A percentile compares a stretch with the other conserved stretches of the same genome.
phyloP scores from a whole-genome alignment of 1,284 basidiomycete genomes.

The Ustilago shanxiensis region DNA sequence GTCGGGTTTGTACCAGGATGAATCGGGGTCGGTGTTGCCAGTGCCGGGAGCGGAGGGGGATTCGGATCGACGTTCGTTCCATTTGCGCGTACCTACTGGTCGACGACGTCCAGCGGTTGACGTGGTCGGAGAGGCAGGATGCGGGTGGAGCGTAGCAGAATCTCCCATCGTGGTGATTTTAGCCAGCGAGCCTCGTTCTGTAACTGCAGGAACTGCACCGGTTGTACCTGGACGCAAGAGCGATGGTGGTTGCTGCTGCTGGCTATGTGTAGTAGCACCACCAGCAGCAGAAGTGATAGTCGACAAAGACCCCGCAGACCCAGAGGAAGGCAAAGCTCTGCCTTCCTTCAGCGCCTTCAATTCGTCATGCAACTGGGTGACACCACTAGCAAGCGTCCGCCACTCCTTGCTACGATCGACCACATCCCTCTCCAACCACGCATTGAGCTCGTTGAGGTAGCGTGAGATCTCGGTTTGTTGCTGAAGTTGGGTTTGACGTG shows the following conservation, averaged over 20 bases:
- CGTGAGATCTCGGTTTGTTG: constrained; percentile 64
- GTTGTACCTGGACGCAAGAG: constrained; percentile 22
- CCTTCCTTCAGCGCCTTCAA: constrained; percentile 53
- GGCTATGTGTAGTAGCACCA: background rate
- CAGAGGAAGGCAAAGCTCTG: background rate
- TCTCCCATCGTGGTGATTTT: constrained; percentile 27
- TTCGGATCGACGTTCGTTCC: constrained; percentile 36
- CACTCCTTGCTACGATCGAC: constrained; percentile 62
- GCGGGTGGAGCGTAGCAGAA: constrained; percentile 7
- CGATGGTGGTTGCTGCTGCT: constrained; percentile 12
- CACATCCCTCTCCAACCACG: constrained; percentile 62
- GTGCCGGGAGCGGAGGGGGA: constrained; percentile 16
- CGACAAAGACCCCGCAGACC: background rate
- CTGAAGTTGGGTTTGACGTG: constrained; percentile 52
- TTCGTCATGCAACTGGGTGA: constrained; percentile 58
- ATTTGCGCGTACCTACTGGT: constrained; percentile 35
- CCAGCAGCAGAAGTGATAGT: constrained; percentile 6
- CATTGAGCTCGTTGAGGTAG: constrained; percentile 65
- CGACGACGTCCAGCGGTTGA: constrained; percentile 8
- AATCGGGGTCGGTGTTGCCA: constrained; percentile 18
- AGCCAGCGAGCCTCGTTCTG: constrained; percentile 18
- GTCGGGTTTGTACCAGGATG: constrained; percentile 43
- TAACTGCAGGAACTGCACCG: constrained; percentile 31
- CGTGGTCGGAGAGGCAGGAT: constrained; percentile 14
- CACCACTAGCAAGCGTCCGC: constrained; percentile 55